Percentiles rank a stretch among this genome's conserved stretches.
Evolutionary conservation across 139 green algal species (phyloP).

Genomic region (Monoraphidium neglectum): DNA sequence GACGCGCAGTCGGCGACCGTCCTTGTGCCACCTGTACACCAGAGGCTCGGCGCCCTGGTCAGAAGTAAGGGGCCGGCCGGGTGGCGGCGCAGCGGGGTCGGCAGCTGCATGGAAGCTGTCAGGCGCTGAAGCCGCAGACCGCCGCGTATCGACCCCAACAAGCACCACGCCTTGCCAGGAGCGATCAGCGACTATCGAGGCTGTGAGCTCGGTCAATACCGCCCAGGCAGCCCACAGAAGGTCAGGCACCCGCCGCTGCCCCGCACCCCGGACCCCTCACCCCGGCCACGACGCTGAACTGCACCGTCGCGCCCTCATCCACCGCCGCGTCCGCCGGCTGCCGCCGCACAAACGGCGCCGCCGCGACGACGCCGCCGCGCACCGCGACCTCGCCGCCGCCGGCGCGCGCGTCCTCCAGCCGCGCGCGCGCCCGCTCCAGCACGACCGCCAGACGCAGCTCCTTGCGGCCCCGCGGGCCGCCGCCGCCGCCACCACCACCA

Average conservation of each 20-base stretch:
- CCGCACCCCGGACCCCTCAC: conserved; percentile 27
- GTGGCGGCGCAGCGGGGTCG: background rate
- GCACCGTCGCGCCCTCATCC: conserved; percentile 37
- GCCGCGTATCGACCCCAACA: no score
- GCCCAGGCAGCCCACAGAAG: background rate
- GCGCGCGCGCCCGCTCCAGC: conserved; percentile 45
- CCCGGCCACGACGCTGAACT: conserved; percentile 40
- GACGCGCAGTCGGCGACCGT: conserved; percentile 40
- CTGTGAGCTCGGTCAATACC: background rate
- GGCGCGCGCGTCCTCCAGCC: conserved; percentile 33
- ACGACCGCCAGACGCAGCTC: conserved; percentile 44
- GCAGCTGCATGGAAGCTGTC: no score
- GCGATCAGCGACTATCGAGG: no score
- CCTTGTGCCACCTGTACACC: conserved; percentile 62
- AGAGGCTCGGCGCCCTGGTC: conserved; percentile 50
- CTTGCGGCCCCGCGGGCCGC: conserved; percentile 6
- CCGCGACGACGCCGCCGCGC: conserved; percentile 41
- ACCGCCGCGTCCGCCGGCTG: conserved; percentile 34
- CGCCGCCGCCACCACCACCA: background rate
- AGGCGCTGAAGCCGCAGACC: no score
- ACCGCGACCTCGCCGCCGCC: conserved; percentile 46
- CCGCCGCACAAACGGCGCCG: conserved; percentile 40
- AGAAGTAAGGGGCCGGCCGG: background rate
- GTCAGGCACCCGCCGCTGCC: background rate
- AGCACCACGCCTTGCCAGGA: no score